phyloP scores from a whole-genome alignment of 2,329 filamentous ascomycete species.

The Waltergamsia citrina region DNA sequence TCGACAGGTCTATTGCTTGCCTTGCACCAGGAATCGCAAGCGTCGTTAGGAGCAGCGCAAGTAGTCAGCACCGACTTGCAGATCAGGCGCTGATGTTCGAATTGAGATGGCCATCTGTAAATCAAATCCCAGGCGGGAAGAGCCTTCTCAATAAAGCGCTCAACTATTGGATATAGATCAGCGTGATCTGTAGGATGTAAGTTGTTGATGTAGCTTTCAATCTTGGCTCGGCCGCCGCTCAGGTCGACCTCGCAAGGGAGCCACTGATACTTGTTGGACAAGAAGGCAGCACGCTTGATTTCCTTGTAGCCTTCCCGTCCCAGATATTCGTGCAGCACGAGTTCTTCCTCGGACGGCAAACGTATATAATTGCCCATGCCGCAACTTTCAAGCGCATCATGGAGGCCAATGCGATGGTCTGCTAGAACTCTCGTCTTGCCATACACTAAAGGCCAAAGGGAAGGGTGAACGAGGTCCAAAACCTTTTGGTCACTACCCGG shows the following conservation, averaged over 20 bases:
- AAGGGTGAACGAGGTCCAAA: slow-evolving; percentile 55
- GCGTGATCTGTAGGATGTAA: slow-evolving; percentile 31
- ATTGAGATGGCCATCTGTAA: slow-evolving; percentile 19
- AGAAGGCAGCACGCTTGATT: background rate
- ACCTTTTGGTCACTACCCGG: slow-evolving; percentile 46
- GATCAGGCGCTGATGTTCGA: slow-evolving; percentile 14
- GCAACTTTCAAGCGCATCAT: slow-evolving; percentile 21
- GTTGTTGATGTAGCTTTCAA: slow-evolving; percentile 45
- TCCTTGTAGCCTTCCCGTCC: background rate
- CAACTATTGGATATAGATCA: slow-evolving; percentile 28
- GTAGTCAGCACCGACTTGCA: slow-evolving; percentile 7
- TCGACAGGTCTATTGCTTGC: slow-evolving; percentile 12
- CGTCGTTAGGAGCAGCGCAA: no score
- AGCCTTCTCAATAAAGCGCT: slow-evolving; percentile 26
- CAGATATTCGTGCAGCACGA: no score
- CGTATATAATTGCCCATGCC: slow-evolving; percentile 19
- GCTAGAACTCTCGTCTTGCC: slow-evolving; percentile 28
- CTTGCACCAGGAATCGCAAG: slow-evolving; percentile 7
- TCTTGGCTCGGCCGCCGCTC: slow-evolving; percentile 22
- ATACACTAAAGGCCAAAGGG: slow-evolving; percentile 50
- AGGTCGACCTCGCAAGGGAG: slow-evolving; percentile 39
- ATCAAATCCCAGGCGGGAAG: slow-evolving; percentile 36
- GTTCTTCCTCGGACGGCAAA: no score
- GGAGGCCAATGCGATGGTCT: slow-evolving; percentile 22
- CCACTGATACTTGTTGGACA: slow-evolving; percentile 30